A percentile compares a stretch with the other conserved stretches of the same genome.
Evolutionary conservation across 345 rosid genomes (phyloP).

Genomic region (Eucalyptus dawsonii): DNA sequence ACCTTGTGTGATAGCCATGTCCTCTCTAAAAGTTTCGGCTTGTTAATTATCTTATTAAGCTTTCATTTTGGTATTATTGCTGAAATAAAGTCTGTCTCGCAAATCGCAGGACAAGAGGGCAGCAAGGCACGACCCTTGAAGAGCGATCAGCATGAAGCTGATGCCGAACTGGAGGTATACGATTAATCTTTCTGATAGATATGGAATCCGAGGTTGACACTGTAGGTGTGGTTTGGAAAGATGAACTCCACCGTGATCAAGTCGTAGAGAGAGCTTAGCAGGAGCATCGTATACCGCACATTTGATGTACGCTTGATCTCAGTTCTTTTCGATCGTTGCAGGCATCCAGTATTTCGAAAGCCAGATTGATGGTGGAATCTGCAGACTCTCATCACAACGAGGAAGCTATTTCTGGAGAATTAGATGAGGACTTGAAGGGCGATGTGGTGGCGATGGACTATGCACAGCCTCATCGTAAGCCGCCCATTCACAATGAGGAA

Average conservation of each 20-base stretch:
- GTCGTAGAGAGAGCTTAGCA: neutral
- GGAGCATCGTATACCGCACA: neutral
- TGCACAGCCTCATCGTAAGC: constrained; percentile 79
- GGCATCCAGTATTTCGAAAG: neutral
- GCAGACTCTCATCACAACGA: neutral
- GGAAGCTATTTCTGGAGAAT: constrained; percentile 5
- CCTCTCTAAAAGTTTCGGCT: neutral
- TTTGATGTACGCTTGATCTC: neutral
- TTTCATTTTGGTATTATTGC: neutral
- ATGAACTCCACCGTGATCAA: neutral
- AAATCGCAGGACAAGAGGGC: neutral
- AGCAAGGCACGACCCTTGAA: neutral
- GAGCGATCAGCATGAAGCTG: neutral
- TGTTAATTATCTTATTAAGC: neutral
- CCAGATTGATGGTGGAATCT: neutral
- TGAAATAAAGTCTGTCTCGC: neutral
- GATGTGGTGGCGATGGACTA: constrained; percentile 65
- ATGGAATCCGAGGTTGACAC: neutral
- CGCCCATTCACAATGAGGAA: constrained; percentile 89
- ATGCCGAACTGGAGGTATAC: neutral
- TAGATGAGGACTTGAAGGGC: constrained; percentile 18
- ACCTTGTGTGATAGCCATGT: neutral
- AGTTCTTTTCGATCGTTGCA: neutral
- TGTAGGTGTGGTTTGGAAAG: neutral
- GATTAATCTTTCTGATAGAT: neutral